These are phyloP conservation scores for Taphrina communis DNA, from an alignment of 1,139 yeast species.

Conservation along the genomic window DNA sequence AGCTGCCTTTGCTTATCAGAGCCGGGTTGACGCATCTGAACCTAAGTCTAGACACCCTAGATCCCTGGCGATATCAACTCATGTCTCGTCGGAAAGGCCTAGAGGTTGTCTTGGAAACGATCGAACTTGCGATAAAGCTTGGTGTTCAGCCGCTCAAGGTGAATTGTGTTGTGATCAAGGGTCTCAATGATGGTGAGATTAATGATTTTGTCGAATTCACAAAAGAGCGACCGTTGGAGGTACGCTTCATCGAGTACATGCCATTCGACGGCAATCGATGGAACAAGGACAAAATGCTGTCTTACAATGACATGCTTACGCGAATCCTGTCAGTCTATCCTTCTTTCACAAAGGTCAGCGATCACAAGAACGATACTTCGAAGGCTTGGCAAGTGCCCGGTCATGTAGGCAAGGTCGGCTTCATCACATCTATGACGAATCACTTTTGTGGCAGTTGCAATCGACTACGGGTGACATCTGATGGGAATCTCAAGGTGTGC, in stretches of 20 bases:
- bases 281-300: conserved; percentile 56
- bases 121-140: conserved; percentile 55
- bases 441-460: conserved; percentile 61
- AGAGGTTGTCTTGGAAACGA: conserved; percentile 55
- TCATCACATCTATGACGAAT: conserved; percentile 61
- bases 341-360: conserved; percentile 34
- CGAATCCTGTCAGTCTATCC: conserved; percentile 50
- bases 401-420: conserved; percentile 57
- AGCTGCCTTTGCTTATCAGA: conserved; percentile 54
- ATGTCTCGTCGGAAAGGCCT: conserved; percentile 60
- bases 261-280: conserved; percentile 63
- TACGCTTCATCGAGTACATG: conserved; percentile 63
- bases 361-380: conserved; percentile 54
- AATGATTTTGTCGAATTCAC: conserved; percentile 57
- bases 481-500: conserved; percentile 62
- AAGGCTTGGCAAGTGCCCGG: conserved; percentile 55
- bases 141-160: conserved; percentile 58
- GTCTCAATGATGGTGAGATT: conserved; percentile 60
- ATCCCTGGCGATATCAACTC: conserved; percentile 58
- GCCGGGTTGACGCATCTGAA: conserved; percentile 58
- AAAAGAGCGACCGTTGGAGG: conserved; percentile 54
- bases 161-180: conserved; percentile 59
- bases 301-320: conserved; percentile 55
- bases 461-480: conserved; percentile 58
- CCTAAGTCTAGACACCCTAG: conserved; percentile 58